Evolutionary conservation across 2,329 filamentous ascomycete species (phyloP), one percentile per base, ranked within the genome.

Genomic region (Fusarium hainanense): DNA sequence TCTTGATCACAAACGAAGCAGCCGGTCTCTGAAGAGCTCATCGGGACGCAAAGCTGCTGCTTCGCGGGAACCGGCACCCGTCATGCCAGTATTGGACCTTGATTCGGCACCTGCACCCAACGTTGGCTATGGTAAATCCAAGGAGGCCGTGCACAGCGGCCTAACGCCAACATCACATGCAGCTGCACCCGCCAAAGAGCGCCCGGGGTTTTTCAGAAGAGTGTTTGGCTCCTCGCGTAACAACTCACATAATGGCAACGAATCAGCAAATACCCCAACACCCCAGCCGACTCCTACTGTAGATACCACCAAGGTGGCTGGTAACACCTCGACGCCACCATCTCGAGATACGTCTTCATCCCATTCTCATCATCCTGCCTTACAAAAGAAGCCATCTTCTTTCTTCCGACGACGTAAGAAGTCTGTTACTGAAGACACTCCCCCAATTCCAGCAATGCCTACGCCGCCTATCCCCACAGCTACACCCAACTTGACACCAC

Each of bases 391-490:
- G 79, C 89, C 93, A 6, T 97, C 95, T 2, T 95, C 93, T 1
- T 98, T 99, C 82, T 98, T 98, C 82, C 88, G 96, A 67, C 88
- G 96, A 63, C 88, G 94, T 68, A 98, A 98, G 87, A 97, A 95
- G 86, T 97, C 94, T 7, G 81, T 93, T 34, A 88, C 89, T 16
- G 94, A 97, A 68, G 85, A 88, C 23, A 86, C 86, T 41, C 89
- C 91, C 34, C 89, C 91, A 11, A 79, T 90, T 30, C 87, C 86
- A 1, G 73, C 80, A 32, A 85, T 79, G 63, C 84, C 77, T 64
- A 82, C 79, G 73, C 80, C 81, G 9, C 80, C 82, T 2, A 70
- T 83, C 52, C 79, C 83, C 23, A 73, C 77, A 28, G 71, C 81
- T 43, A 75, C 80, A 11, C 75, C 79, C 5, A 73, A 81, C 47